These are phyloP conservation scores for Melampsora americana DNA, from an alignment of 1,284 basidiomycete species.

Conservation along the genomic window DNA sequence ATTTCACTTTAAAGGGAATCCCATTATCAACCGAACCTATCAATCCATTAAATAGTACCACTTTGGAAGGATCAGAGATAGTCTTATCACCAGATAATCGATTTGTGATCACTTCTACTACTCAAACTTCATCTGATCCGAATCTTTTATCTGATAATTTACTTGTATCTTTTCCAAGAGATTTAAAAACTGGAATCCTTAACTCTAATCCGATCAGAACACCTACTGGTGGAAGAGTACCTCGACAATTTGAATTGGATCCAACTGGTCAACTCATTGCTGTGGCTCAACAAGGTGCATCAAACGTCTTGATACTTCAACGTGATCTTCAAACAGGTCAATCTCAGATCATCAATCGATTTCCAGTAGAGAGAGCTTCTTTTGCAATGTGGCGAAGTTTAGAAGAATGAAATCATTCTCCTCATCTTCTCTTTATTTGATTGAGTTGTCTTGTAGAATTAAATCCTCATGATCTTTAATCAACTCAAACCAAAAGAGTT, in stretches of 20 bases:
- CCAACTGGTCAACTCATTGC: neutral
- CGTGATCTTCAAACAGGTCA: too few species aligned
- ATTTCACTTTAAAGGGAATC: too few species aligned
- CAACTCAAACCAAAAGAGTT: too few species aligned
- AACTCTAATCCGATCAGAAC: neutral
- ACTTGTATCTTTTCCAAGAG: neutral
- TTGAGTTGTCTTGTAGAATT: too few species aligned
- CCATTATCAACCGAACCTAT: neutral
- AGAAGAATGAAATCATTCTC: too few species aligned
- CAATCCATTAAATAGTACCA: neutral
- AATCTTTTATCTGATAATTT: neutral
- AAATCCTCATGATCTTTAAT: too few species aligned
- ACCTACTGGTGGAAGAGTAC: neutral
- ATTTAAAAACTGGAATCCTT: neutral
- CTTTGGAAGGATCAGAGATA: neutral
- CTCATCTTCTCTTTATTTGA: too few species aligned
- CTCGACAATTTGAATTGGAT: neutral
- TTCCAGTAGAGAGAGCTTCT: too few species aligned
- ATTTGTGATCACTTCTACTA: neutral
- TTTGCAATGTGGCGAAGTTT: too few species aligned
- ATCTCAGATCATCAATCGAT: too few species aligned
- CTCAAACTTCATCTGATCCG: neutral
- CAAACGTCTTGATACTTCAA: neutral
- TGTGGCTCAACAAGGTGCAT: neutral
- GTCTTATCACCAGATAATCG: neutral